phyloP scores from a whole-genome alignment of 1,284 basidiomycete species.

The Naganishia cerealis region DNA sequence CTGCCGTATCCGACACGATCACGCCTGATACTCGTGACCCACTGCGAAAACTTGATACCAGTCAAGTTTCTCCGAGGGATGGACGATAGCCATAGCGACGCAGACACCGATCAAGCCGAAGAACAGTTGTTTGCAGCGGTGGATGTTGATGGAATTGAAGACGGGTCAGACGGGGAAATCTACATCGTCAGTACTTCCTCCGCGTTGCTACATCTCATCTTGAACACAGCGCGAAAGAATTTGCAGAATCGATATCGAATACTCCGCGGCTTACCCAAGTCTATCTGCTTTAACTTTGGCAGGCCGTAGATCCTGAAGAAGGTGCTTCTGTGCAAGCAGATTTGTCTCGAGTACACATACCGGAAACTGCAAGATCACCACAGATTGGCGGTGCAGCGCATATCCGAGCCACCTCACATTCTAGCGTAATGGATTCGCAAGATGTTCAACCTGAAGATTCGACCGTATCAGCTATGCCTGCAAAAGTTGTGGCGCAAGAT shows the following conservation, averaged over 20 bases:
- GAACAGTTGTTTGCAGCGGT: conserved; percentile 21
- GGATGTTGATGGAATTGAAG: background rate
- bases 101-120: conserved; percentile 12
- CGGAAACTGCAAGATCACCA: background rate
- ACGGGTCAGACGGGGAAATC: background rate
- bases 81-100: conserved; percentile 6
- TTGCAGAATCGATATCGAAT: background rate
- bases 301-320: conserved; percentile 20
- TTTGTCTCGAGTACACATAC: background rate
- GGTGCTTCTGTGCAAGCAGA: background rate
- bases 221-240: background rate
- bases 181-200: conserved; percentile 12
- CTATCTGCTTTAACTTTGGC: background rate
- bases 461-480: background rate
- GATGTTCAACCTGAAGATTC: background rate
- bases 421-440: background rate
- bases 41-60: background rate
- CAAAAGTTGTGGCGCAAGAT: background rate
- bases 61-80: background rate
- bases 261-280: background rate
- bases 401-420: background rate
- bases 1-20: background rate
- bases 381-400: background rate
- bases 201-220: background rate
- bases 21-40: background rate